phyloP scores from a whole-genome alignment of 2,329 filamentous ascomycete species.

The Claviceps monticola region DNA sequence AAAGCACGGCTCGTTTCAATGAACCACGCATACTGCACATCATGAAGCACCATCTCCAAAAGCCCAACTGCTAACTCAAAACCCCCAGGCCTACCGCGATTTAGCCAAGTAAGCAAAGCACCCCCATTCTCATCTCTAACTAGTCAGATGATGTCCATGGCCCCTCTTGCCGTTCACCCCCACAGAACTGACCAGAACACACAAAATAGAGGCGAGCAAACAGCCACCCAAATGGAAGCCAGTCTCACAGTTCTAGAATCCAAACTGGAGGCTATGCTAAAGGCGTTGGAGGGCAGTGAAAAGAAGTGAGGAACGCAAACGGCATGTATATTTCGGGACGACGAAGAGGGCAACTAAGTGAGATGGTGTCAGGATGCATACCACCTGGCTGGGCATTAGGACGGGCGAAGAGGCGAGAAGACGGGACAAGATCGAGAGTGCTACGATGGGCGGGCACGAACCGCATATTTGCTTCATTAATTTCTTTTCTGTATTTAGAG shows the following conservation, averaged over 20 bases:
- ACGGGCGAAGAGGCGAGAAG: too few species aligned
- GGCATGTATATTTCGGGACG: neutral
- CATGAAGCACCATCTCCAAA: neutral
- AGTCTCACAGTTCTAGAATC: constrained; percentile 37
- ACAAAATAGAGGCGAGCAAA: constrained; percentile 33
- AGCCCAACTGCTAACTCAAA: neutral
- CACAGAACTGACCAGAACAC: neutral
- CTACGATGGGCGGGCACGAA: too few species aligned
- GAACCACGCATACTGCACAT: neutral
- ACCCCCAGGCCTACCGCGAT: constrained; percentile 8
- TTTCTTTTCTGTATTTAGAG: too few species aligned
- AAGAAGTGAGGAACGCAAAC: too few species aligned
- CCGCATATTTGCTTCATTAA: too few species aligned
- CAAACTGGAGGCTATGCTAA: constrained; percentile 41
- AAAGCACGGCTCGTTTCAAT: neutral
- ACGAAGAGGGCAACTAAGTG: neutral
- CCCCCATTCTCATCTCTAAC: neutral
- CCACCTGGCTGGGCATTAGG: too few species aligned
- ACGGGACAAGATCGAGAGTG: too few species aligned
- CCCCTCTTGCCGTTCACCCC: neutral
- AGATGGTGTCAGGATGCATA: too few species aligned
- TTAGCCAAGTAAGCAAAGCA: constrained; percentile 8
- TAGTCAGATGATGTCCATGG: neutral
- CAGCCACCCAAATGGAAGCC: constrained; percentile 37
- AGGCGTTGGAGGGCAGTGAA: constrained; percentile 26